A percentile compares a stretch with the other conserved stretches of the same genome.
phyloP scores from a whole-genome alignment of 768 basidiomycete genomes.

The Tylopilus vinaceipallidus region DNA sequence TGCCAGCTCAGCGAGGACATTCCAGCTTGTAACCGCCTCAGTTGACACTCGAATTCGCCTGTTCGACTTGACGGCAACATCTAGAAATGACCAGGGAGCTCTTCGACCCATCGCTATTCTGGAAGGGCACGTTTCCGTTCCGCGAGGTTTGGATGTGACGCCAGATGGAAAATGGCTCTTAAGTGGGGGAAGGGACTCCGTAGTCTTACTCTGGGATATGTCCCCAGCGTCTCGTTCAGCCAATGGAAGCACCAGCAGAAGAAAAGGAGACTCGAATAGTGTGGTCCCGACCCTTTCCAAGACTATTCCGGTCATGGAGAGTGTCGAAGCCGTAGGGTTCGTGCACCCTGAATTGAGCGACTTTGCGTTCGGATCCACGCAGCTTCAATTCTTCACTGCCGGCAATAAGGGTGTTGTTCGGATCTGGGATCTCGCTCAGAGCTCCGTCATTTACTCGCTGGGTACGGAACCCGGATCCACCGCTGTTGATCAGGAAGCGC shows the following conservation, averaged over 20 bases:
- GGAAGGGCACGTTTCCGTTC: conserved; percentile 94
- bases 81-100: conserved; percentile 51
- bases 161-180: conserved; percentile 86
- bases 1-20: conserved; percentile 45
- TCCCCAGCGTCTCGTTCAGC: conserved; percentile 9
- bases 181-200: conserved; percentile 90
- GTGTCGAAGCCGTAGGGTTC: conserved; percentile 84
- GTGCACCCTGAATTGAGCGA: conserved; percentile 49
- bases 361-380: conserved; percentile 32
- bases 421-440: conserved; percentile 79
- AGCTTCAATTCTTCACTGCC: conserved; percentile 78
- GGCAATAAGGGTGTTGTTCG: conserved; percentile 86
- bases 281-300: conserved; percentile 60
- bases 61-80: conserved; percentile 77
- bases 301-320: conserved; percentile 81
- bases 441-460: conserved; percentile 59
- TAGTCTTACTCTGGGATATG: conserved; percentile 92
- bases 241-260: conserved; percentile 24
- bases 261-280: conserved; percentile 45
- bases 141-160: conserved; percentile 84
- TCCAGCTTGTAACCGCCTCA: conserved; percentile 87
- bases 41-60: conserved; percentile 91
- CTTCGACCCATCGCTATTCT: conserved; percentile 76
- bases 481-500: conserved; percentile 63
- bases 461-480: conserved; percentile 39